Evolutionary conservation across 2,329 filamentous ascomycete genomes (phyloP).

Genomic region (Penicillium brevicompactum): DNA sequence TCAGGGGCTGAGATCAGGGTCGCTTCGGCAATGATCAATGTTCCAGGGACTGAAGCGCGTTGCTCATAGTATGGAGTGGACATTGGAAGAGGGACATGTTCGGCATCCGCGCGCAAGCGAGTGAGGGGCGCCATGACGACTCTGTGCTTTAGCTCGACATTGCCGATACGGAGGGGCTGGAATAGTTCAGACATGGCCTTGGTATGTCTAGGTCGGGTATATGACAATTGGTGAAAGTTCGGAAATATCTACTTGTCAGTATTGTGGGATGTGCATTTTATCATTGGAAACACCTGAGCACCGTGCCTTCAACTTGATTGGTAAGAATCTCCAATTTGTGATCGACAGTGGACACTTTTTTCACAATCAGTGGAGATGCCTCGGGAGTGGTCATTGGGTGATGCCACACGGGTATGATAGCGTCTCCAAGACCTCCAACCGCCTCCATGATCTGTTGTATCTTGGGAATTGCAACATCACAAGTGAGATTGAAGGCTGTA

Average conservation of each 20-base stretch:
- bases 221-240: neutral
- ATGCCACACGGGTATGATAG: neutral
- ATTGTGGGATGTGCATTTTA: neutral
- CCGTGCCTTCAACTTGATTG: neutral
- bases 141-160: conserved; percentile 49
- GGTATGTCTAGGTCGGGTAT: neutral
- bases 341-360: neutral
- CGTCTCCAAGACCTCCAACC: neutral
- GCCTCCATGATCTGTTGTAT: neutral
- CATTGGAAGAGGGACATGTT: conserved; percentile 47
- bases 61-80: conserved; percentile 55
- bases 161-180: conserved; percentile 39
- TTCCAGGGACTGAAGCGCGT: conserved; percentile 53
- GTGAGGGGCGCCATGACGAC: conserved; percentile 52
- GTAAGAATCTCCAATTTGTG: neutral
- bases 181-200: conserved; percentile 35
- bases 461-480: too few relatives aligned
- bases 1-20: conserved; percentile 51
- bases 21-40: conserved; percentile 60
- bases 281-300: neutral
- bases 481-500: too few relatives aligned
- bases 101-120: conserved; percentile 50
- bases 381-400: neutral
- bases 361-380: neutral
- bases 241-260: neutral